Evolutionary conservation across 345 rosid species (phyloP), one percentile per base, ranked within the genome.

Genomic region (Populus simonii): DNA sequence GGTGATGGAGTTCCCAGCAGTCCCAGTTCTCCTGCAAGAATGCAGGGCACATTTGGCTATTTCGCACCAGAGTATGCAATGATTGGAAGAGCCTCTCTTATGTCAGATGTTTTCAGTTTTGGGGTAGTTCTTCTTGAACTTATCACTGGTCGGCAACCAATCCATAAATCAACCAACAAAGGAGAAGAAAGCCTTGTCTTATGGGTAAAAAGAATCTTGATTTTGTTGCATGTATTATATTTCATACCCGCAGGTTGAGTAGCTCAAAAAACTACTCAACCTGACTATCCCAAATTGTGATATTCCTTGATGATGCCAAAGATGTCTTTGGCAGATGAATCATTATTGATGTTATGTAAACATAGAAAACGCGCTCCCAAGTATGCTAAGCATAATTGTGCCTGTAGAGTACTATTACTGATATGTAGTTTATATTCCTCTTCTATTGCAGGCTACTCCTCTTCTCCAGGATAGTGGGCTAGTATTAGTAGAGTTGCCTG

Each of bases 21-120:
- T 84, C 89, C 96, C 67, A 96, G 81, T 86, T 96, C 99, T 84
- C 99, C 99, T 1, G 92, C 92, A 70, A 88, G 98, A 82, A 88
- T 96, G 85, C 98, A 93, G 80, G 99, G 99, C 31, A 93, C 98
- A 47, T 96, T 96, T 82, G 97, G 99, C 71, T 94, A 94, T 85
- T 94, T 94, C 87, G 98, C 97, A 12, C 98, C 98, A n/a, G 97
- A 94, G 83, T 96, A 91, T 62, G 99, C 97, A 22, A 93, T 93
- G 74, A 84, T 92, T 66, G 98, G 99, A 85, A 88, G 97, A 79
- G 96, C 99, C 71, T 96, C 98, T 25, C 89, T 84, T 6, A 96
- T 93, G 92, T 92, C 99, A 20, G 99, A 96, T 80, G 99, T 96
- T 78, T 96, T 96, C 81, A 96, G 99, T 84, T 93, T 93, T 2